Percentiles rank a stretch among this genome's conserved stretches.
phyloP scores from a whole-genome alignment of 257 asterid species.

The Solanum sitiens region DNA sequence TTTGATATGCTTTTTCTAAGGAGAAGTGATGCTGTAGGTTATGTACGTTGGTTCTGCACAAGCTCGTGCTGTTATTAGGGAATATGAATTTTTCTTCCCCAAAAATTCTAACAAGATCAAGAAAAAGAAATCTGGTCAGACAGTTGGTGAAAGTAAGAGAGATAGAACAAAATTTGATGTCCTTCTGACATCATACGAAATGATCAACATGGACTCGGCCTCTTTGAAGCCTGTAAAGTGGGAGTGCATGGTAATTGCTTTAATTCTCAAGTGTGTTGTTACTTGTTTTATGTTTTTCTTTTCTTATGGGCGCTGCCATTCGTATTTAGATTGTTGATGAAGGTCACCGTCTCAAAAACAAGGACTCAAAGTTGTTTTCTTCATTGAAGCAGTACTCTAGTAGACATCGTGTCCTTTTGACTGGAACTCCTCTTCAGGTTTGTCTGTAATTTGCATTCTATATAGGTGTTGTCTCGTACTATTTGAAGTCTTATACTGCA shows the following conservation, averaged over 20 bases:
- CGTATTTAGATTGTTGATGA: constrained; percentile 83
- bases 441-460: not conserved
- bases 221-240: constrained; percentile 80
- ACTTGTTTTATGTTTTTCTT: constrained; percentile 5
- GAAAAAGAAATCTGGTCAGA: constrained; percentile 67
- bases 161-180: constrained; percentile 92
- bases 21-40: constrained; percentile 53
- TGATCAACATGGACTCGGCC: constrained; percentile 74
- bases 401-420: constrained; percentile 84
- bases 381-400: constrained; percentile 60
- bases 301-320: constrained; percentile 3
- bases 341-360: constrained; percentile 95
- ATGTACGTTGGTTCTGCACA: constrained; percentile 84
- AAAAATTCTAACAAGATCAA: constrained; percentile 61
- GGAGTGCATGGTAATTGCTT: constrained; percentile 82
- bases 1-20: constrained; percentile 7
- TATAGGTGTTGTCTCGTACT: not conserved
- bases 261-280: not conserved
- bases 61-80: constrained; percentile 76
- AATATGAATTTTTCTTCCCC: constrained; percentile 79
- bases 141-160: constrained; percentile 62
- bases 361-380: constrained; percentile 90
- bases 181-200: constrained; percentile 89
- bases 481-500: not conserved
- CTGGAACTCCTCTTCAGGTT: constrained; percentile 99